Evolutionary conservation across 179 eudicot genomes (phyloP).

Genomic region (Sideroxylon spinosum): DNA sequence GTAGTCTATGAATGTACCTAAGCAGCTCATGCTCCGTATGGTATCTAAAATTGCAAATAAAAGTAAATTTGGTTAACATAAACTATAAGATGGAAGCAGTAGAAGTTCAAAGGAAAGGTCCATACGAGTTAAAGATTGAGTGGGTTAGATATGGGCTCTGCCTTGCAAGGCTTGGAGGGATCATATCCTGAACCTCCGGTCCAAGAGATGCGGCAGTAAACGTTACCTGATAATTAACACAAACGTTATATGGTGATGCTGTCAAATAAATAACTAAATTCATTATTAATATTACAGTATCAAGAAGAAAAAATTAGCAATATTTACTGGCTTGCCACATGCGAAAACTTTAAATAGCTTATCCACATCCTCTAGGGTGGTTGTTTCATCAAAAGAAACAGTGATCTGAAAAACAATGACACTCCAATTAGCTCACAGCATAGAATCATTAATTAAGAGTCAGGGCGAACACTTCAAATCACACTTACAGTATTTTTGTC

Average conservation of each 20-base stretch:
- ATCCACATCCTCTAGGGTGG: constrained; percentile 88
- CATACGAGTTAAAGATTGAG: constrained; percentile 86
- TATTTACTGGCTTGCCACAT: constrained; percentile 73
- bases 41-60: constrained; percentile 38
- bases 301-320: not conserved
- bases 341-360: constrained; percentile 77
- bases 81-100: not conserved
- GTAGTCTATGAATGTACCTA: constrained; percentile 73
- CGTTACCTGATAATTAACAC: constrained; percentile 45
- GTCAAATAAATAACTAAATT: not conserved
- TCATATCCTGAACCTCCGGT: constrained; percentile 59
- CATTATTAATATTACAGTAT: not conserved
- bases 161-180: constrained; percentile 80
- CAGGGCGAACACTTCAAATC: not conserved
- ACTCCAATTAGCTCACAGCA: constrained; percentile 2
- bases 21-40: constrained; percentile 98
- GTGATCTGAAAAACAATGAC: constrained; percentile 52
- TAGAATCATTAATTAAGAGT: not conserved
- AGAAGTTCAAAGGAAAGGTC: constrained; percentile 15
- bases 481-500: constrained; percentile 72
- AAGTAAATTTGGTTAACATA: constrained; percentile 18
- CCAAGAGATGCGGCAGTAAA: constrained; percentile 90
- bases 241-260: constrained; percentile 3
- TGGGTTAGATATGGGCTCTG: constrained; percentile 77
- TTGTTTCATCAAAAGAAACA: constrained; percentile 85